phyloP scores from a whole-genome alignment of 2,329 filamentous ascomycete species.

The Endoconidiophora polonica region DNA sequence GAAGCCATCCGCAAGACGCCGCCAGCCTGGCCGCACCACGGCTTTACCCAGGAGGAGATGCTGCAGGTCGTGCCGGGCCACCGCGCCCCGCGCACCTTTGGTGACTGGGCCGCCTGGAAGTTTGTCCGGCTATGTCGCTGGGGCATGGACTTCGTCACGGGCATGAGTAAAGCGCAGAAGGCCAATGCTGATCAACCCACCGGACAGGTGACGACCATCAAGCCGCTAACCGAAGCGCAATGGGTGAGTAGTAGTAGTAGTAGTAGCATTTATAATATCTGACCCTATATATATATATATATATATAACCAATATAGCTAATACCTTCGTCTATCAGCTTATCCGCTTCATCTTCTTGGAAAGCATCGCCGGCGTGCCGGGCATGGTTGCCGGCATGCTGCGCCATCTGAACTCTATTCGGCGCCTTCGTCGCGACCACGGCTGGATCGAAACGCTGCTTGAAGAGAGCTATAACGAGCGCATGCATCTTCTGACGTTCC shows the following conservation, averaged over 20 bases:
- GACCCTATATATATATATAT: not conserved
- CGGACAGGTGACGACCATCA: conserved; percentile 32
- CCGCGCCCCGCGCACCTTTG: conserved; percentile 51
- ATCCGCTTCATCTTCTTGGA: conserved; percentile 85
- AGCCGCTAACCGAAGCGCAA: conserved; percentile 64
- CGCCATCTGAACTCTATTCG: conserved; percentile 73
- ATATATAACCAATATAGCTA: not conserved
- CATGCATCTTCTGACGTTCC: conserved; percentile 84
- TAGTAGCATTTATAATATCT: not conserved
- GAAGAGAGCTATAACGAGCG: conserved; percentile 86
- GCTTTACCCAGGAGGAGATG: conserved; percentile 71
- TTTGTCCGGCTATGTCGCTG: conserved; percentile 62
- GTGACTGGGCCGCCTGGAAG: conserved; percentile 64
- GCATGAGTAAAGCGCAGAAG: conserved; percentile 54
- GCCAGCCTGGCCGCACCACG: conserved; percentile 53
- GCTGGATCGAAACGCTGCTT: conserved; percentile 86
- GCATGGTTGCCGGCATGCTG: conserved; percentile 93
- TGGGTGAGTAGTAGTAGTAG: conserved; percentile 40
- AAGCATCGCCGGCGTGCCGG: conserved; percentile 83
- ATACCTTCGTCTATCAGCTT: conserved; percentile 27
- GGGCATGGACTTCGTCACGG: conserved; percentile 68
- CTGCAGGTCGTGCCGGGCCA: conserved; percentile 56
- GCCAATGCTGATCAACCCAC: conserved; percentile 41
- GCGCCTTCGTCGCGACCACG: conserved; percentile 79
- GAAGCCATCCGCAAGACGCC: conserved; percentile 44